These are phyloP conservation scores for Volvariella surrecta DNA, from an alignment of 1,284 basidiomycete genomes.

Conservation along the genomic window DNA sequence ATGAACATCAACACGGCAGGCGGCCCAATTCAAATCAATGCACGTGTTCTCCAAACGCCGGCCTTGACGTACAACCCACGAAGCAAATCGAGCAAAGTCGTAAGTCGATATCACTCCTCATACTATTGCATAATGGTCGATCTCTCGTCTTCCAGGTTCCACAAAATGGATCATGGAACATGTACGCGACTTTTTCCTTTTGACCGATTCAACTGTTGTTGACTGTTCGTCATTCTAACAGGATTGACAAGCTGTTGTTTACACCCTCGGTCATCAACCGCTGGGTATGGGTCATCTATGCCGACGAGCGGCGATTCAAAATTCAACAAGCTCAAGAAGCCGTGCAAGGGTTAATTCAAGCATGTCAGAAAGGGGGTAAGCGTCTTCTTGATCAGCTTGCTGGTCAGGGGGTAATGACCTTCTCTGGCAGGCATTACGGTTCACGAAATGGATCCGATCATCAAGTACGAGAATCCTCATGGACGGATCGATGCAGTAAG, in stretches of 20 bases:
- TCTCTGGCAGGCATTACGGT: conserved; percentile 20
- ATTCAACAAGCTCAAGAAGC: conserved; percentile 32
- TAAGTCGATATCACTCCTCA: conserved; percentile 20
- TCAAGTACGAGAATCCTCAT: conserved; percentile 22
- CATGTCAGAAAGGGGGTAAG: conserved; percentile 46
- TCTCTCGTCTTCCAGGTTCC: conserved; percentile 30
- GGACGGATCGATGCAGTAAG: conserved; percentile 27
- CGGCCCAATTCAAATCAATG: conserved; percentile 38
- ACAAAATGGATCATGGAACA: conserved; percentile 61
- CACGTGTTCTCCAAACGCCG: conserved; percentile 49
- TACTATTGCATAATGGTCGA: background rate
- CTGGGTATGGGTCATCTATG: conserved; percentile 57
- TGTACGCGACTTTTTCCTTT: conserved; percentile 27
- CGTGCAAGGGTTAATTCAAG: conserved; percentile 33
- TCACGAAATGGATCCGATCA: conserved; percentile 16
- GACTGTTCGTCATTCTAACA: conserved; percentile 16
- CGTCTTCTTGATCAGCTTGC: background rate
- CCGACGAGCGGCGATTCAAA: conserved; percentile 40
- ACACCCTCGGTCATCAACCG: conserved; percentile 35
- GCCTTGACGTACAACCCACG: conserved; percentile 48
- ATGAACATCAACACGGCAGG: conserved; percentile 37
- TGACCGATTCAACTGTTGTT: no score
- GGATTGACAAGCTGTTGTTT: conserved; percentile 58
- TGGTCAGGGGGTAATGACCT: background rate
- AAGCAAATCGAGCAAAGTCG: conserved; percentile 39